These are phyloP conservation scores for Penicillium sp. DNA, from an alignment of 2,329 filamentous ascomycete genomes.

Conservation along the genomic window DNA sequence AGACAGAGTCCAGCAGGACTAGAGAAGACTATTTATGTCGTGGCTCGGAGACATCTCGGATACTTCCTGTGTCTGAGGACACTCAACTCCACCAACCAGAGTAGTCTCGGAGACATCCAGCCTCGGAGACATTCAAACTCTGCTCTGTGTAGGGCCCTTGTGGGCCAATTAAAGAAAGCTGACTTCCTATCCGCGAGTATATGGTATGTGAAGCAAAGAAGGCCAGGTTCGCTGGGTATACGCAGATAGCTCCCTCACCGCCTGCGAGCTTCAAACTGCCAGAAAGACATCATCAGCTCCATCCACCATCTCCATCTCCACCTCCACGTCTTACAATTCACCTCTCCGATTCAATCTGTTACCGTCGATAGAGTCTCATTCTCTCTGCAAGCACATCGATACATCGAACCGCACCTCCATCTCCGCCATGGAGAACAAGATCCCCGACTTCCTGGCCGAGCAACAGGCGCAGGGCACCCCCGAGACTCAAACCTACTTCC, in stretches of 20 bases:
- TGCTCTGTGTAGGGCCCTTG: background rate
- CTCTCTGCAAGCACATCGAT: background rate
- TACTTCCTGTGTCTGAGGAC: constrained; percentile 16
- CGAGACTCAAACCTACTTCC: constrained; percentile 78
- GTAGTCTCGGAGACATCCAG: constrained; percentile 1
- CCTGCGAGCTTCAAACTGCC: constrained; percentile 17
- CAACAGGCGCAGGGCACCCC: constrained; percentile 83
- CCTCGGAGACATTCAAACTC: too few species aligned
- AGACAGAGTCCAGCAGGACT: background rate
- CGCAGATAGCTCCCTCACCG: constrained; percentile 16
- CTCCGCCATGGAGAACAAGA: constrained; percentile 69
- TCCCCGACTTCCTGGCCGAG: constrained; percentile 85
- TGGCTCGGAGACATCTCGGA: constrained; percentile 33
- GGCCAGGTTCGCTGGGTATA: background rate
- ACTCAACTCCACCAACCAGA: background rate
- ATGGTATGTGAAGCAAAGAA: background rate
- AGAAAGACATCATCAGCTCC: constrained; percentile 21
- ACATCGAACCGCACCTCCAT: constrained; percentile 1
- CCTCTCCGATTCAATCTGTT: constrained; percentile 6
- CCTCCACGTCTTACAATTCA: constrained; percentile 9
- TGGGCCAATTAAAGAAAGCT: background rate
- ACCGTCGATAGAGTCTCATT: background rate
- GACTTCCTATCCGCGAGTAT: background rate
- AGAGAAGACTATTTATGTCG: constrained; percentile 4
- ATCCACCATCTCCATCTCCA: constrained; percentile 9